Conservation (phyloP, 139 green algal species). For the Coccomyxa sp. region DNA sequence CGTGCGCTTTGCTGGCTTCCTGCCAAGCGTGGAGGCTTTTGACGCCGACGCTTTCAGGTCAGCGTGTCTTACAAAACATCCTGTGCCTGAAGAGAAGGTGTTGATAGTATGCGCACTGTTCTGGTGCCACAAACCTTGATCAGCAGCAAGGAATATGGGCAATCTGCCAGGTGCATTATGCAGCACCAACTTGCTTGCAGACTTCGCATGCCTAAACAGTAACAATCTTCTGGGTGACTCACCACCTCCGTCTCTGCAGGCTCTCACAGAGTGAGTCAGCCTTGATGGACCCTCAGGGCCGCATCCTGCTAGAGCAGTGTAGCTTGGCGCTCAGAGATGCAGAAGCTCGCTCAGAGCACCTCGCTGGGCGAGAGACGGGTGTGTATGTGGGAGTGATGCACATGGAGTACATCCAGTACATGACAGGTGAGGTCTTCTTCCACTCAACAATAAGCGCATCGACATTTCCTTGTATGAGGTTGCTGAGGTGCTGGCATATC, state of each 20-base stretch:
- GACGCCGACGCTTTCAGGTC: slow-evolving; percentile 40
- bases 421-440: slow-evolving; percentile 8
- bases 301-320: slow-evolving; percentile 34
- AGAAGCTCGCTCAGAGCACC: background rate
- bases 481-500: slow-evolving; percentile 34
- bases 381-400: slow-evolving; percentile 31
- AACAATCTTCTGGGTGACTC: too few relatives aligned
- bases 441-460: background rate
- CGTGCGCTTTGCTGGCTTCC: slow-evolving; percentile 54
- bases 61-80: too few relatives aligned
- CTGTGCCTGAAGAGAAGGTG: too few relatives aligned
- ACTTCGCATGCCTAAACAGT: too few relatives aligned
- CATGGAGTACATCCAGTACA: slow-evolving; percentile 35
- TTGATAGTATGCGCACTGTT: too few relatives aligned
- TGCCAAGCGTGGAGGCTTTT: slow-evolving; percentile 48
- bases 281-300: slow-evolving; percentile 34
- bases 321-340: background rate
- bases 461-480: background rate
- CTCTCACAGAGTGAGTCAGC: slow-evolving; percentile 16
- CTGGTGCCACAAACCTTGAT: too few relatives aligned
- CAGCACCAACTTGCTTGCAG: too few relatives aligned
- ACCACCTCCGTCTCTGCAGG: too few relatives aligned
- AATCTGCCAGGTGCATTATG: too few relatives aligned
- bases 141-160: too few relatives aligned
- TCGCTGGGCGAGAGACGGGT: background rate